Evolutionary conservation across 2,329 filamentous ascomycete species (phyloP).

Genomic region (Delphinella strobiligena): DNA sequence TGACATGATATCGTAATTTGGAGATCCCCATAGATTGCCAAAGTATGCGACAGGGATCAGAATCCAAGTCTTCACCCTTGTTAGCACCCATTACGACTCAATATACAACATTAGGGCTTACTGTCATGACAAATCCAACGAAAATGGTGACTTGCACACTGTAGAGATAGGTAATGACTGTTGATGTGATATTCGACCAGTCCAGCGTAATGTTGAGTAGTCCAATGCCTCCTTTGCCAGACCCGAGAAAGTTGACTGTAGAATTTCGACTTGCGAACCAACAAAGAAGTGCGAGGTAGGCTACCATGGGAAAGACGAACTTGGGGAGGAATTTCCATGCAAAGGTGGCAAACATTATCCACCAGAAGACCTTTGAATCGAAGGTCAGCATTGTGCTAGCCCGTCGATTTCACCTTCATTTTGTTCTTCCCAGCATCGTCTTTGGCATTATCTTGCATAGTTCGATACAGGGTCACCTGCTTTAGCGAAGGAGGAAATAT

Average conservation of each 20-base stretch:
- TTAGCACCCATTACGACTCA: neutral
- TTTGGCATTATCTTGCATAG: slow-evolving; percentile 41
- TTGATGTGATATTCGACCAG: slow-evolving; percentile 47
- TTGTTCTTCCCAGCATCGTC: slow-evolving; percentile 39
- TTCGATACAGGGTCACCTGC: slow-evolving; percentile 22
- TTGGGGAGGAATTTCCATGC: slow-evolving; percentile 52
- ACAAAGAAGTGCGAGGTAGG: slow-evolving; percentile 48
- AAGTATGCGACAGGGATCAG: slow-evolving; percentile 47
- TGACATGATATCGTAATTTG: slow-evolving; percentile 44
- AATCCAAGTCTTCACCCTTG: slow-evolving; percentile 35
- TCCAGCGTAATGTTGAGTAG: slow-evolving; percentile 48
- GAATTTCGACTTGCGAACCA: slow-evolving; percentile 49
- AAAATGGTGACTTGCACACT: slow-evolving; percentile 46
- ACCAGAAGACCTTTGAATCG: slow-evolving; percentile 40
- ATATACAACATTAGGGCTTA: neutral
- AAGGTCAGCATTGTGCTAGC: slow-evolving; percentile 30
- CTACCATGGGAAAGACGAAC: slow-evolving; percentile 47
- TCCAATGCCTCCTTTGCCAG: slow-evolving; percentile 46
- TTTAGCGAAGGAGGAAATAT: slow-evolving; percentile 36
- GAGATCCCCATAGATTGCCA: slow-evolving; percentile 37
- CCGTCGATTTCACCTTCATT: slow-evolving; percentile 21
- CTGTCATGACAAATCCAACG: slow-evolving; percentile 24
- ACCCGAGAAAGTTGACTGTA: slow-evolving; percentile 49
- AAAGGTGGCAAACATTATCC: slow-evolving; percentile 38
- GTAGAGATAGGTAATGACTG: slow-evolving; percentile 41